These are phyloP conservation scores for Debaryomyces castellii DNA, from an alignment of 805 yeast genomes.

Conservation along the genomic window DNA sequence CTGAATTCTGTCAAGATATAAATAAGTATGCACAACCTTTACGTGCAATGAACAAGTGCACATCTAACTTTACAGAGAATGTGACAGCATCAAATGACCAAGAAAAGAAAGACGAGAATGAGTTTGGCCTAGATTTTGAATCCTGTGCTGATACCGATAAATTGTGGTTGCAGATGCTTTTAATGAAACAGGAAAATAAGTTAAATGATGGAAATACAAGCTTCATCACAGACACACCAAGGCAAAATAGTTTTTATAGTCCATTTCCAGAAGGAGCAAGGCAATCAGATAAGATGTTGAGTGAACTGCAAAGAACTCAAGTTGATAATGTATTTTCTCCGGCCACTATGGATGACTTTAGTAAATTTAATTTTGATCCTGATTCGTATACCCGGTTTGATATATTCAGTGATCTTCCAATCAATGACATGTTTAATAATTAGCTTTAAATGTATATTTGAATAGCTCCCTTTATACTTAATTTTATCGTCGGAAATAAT, in stretches of 20 bases:
- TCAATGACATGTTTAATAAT: slow-evolving; percentile 16
- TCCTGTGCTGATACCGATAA: slow-evolving; percentile 31
- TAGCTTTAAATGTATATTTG: too few relatives aligned
- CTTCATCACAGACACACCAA: not conserved
- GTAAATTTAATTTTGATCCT: slow-evolving; percentile 11
- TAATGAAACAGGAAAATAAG: slow-evolving; percentile 22
- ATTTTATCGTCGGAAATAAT: not conserved
- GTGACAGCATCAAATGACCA: not conserved
- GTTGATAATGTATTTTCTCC: not conserved
- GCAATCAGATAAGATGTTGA: not conserved
- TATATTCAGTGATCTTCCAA: slow-evolving; percentile 27
- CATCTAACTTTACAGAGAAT: not conserved
- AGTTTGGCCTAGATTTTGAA: slow-evolving; percentile 17
- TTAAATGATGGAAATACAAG: not conserved
- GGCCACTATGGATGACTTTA: not conserved
- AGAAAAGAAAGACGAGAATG: not conserved
- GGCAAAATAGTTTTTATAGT: not conserved
- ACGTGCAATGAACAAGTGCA: not conserved
- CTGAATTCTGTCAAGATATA: not conserved
- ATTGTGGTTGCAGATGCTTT: slow-evolving; percentile 35
- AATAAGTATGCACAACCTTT: not conserved
- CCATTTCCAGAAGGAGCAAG: not conserved
- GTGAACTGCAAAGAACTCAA: not conserved
- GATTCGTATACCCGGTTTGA: slow-evolving; percentile 20
- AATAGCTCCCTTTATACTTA: too few relatives aligned